Evolutionary conservation across 169 alveolate genomes (phyloP).

Genomic region (Cryptosporidium canis): DNA sequence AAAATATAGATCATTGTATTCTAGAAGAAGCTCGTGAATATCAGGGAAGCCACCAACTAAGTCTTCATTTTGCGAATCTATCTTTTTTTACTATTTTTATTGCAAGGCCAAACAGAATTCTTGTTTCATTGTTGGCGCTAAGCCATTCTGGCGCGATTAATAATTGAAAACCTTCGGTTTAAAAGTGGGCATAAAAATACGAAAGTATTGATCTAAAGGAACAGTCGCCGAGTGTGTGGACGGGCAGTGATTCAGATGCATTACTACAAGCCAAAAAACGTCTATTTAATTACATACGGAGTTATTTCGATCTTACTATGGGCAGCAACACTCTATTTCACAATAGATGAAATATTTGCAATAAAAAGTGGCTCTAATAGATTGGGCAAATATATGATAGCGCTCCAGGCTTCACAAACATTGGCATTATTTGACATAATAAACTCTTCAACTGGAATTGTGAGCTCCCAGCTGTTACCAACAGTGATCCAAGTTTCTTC

Average conservation of each 20-base stretch:
- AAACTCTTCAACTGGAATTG: conserved; percentile 52
- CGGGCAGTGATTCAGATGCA: conserved; percentile 15
- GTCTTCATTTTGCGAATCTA: not conserved
- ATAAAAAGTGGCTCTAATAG: not conserved
- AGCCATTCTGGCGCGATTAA: not conserved
- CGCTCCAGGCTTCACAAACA: conserved; percentile 49
- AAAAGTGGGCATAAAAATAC: not conserved
- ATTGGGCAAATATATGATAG: conserved; percentile 6
- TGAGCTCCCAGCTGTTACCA: conserved; percentile 36
- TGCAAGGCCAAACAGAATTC: not conserved
- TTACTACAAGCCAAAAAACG: not conserved
- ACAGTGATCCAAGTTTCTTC: conserved; percentile 47
- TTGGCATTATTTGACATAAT: conserved; percentile 53
- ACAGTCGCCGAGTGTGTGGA: not conserved
- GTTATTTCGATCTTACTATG: conserved; percentile 23
- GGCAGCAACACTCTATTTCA: conserved; percentile 6
- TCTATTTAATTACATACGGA: conserved; percentile 37
- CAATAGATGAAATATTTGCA: conserved; percentile 6
- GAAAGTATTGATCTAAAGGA: not conserved
- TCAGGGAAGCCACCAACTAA: conserved; percentile 75
- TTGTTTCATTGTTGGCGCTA: not conserved
- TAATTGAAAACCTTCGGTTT: not conserved
- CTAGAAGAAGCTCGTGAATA: conserved; percentile 81
- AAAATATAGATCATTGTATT: conserved; percentile 85
- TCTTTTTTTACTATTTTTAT: not conserved